Conservation (phyloP, 495 filamentous ascomycete species). For the Aspergillus avenaceus region DNA sequence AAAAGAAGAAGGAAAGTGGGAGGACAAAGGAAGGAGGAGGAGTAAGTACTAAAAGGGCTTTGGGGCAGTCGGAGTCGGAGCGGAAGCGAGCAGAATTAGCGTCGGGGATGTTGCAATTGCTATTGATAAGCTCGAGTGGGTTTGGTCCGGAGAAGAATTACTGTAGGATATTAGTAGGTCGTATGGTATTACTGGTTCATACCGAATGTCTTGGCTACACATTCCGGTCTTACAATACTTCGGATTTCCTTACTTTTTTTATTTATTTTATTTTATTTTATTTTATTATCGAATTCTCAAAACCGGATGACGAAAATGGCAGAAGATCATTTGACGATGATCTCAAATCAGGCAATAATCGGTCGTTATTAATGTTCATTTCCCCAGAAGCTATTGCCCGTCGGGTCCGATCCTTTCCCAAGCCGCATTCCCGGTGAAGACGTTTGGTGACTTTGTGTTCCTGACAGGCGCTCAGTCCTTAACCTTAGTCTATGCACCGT, state of each 20-base stretch:
- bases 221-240: no score
- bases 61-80: conserved; percentile 19
- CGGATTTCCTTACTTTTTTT: no score
- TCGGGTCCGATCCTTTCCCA: conserved; percentile 28
- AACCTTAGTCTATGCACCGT: conserved; percentile 5
- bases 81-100: conserved; percentile 17
- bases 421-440: conserved; percentile 27
- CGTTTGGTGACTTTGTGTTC: conserved; percentile 14
- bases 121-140: conserved; percentile 7
- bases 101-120: conserved; percentile 3
- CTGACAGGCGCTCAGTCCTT: conserved; percentile 4
- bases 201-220: no score
- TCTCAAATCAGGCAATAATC: background rate
- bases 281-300: no score
- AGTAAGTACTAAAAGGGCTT: conserved; percentile 7
- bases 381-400: background rate
- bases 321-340: background rate
- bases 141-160: background rate
- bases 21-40: conserved; percentile 15
- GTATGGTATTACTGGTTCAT: background rate
- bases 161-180: background rate
- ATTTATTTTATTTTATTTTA: no score
- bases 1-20: conserved; percentile 13
- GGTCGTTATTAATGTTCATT: conserved; percentile 7
- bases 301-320: background rate